These are phyloP conservation scores for Dryas octopetala DNA, from an alignment of 306 rosid species.

Conservation along the genomic window DNA sequence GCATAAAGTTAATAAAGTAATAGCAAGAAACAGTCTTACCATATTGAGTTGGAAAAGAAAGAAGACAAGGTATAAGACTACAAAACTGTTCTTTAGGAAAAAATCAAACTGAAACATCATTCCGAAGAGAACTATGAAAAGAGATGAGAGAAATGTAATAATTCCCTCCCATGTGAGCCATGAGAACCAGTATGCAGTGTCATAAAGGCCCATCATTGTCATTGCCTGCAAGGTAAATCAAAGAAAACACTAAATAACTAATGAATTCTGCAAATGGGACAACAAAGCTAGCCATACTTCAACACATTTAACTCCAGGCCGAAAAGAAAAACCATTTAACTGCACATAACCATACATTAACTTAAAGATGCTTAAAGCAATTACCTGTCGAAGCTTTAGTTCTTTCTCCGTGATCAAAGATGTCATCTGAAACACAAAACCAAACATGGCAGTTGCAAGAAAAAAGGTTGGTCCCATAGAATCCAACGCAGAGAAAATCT, in stretches of 20 bases:
- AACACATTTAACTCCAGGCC: no score
- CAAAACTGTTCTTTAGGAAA: slow-evolving; percentile 71
- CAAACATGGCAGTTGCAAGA: slow-evolving; percentile 82
- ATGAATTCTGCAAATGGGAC: background rate
- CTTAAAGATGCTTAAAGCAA: background rate
- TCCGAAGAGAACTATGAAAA: slow-evolving; percentile 76
- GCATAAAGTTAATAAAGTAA: slow-evolving; percentile 6
- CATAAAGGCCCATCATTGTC: slow-evolving; percentile 92
- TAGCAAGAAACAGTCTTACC: slow-evolving; percentile 47
- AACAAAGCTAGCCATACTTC: no score
- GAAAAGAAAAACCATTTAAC: background rate
- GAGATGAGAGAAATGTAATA: slow-evolving; percentile 58
- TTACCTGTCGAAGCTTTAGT: slow-evolving; percentile 93
- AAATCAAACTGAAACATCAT: slow-evolving; percentile 82
- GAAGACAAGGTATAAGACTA: slow-evolving; percentile 59
- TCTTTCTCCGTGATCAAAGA: slow-evolving; percentile 83
- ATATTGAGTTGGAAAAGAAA: slow-evolving; percentile 84
- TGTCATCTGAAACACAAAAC: slow-evolving; percentile 80
- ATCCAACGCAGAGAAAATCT: slow-evolving; percentile 39
- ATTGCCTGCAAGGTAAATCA: slow-evolving; percentile 54
- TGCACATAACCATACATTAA: background rate
- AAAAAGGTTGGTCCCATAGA: slow-evolving; percentile 63
- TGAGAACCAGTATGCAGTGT: slow-evolving; percentile 87
- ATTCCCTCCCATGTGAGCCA: slow-evolving; percentile 89
- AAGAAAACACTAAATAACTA: slow-evolving; percentile 6